phyloP scores from a whole-genome alignment of 179 eudicot genomes.

The Heliamphora pulchella region DNA sequence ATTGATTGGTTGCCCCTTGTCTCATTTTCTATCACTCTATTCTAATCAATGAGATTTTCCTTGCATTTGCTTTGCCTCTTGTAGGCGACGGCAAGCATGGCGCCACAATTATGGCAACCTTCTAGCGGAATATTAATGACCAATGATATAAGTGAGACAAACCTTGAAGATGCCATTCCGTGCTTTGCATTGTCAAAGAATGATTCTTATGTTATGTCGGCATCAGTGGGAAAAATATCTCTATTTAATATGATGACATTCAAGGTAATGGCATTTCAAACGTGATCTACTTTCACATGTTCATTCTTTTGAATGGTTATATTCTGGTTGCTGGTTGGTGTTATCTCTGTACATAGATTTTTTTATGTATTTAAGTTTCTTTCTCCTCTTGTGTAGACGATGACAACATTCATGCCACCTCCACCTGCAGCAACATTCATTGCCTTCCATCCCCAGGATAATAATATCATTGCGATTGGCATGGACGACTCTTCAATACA shows the following conservation, averaged over 20 bases:
- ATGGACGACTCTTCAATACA: conserved; percentile 76
- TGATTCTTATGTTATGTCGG: conserved; percentile 84
- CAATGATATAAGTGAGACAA: conserved; percentile 57
- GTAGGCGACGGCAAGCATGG: conserved; percentile 55
- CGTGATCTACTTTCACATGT: background rate
- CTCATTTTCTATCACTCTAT: background rate
- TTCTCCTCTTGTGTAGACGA: conserved; percentile 45
- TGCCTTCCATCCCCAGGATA: conserved; percentile 86
- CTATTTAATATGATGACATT: conserved; percentile 72
- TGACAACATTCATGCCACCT: conserved; percentile 77
- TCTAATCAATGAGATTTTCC: background rate
- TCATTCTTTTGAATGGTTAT: background rate
- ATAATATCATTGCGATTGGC: conserved; percentile 82
- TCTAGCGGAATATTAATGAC: conserved; percentile 79
- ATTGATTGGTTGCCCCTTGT: conserved; percentile 7
- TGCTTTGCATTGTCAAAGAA: conserved; percentile 87
- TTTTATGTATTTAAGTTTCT: background rate
- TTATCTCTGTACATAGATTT: background rate
- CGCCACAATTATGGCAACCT: conserved; percentile 90
- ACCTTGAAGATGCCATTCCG: conserved; percentile 67
- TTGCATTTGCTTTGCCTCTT: conserved; percentile 8
- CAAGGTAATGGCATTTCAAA: conserved; percentile 33
- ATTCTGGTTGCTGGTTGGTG: background rate
- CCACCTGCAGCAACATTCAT: conserved; percentile 87
- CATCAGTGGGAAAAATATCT: conserved; percentile 85